phyloP scores from a whole-genome alignment of 2,329 filamentous ascomycete genomes.

The Scedosporium boydii region DNA sequence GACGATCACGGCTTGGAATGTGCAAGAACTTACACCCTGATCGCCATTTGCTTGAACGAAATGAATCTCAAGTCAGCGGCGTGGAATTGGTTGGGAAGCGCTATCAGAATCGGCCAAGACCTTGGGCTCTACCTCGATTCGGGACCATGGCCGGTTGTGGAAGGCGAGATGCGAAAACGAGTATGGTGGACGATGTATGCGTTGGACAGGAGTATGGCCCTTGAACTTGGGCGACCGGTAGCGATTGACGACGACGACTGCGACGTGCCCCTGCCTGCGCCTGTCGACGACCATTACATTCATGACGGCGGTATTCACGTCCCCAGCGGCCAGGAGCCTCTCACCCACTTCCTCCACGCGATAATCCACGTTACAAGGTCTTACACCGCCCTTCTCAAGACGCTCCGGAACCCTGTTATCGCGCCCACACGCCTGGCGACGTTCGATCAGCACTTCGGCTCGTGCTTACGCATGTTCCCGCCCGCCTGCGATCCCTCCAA shows the following conservation, averaged over 20 bases:
- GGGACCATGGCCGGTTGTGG: conserved; percentile 60
- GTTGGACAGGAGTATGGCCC: conserved; percentile 69
- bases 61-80: conserved; percentile 78
- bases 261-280: conserved; percentile 69
- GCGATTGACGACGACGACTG: conserved; percentile 84
- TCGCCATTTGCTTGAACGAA: conserved; percentile 73
- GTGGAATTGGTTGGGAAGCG: conserved; percentile 75
- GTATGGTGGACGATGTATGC: conserved; percentile 95
- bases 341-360: conserved; percentile 64
- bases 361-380: conserved; percentile 75
- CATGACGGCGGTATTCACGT: conserved; percentile 46
- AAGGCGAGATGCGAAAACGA: conserved; percentile 76
- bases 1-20: conserved; percentile 70
- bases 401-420: conserved; percentile 59
- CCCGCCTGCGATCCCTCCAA: conserved; percentile 60
- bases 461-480: conserved; percentile 68
- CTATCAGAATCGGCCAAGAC: conserved; percentile 73
- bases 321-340: conserved; percentile 40
- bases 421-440: conserved; percentile 58
- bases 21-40: conserved; percentile 61
- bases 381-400: conserved; percentile 63
- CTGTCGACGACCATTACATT: conserved; percentile 72
- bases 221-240: conserved; percentile 73
- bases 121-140: conserved; percentile 71
- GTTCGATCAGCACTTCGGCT: conserved; percentile 72